Evolutionary conservation across 1,284 basidiomycete species (phyloP).

Genomic region (Moesziomyces antarcticus): DNA sequence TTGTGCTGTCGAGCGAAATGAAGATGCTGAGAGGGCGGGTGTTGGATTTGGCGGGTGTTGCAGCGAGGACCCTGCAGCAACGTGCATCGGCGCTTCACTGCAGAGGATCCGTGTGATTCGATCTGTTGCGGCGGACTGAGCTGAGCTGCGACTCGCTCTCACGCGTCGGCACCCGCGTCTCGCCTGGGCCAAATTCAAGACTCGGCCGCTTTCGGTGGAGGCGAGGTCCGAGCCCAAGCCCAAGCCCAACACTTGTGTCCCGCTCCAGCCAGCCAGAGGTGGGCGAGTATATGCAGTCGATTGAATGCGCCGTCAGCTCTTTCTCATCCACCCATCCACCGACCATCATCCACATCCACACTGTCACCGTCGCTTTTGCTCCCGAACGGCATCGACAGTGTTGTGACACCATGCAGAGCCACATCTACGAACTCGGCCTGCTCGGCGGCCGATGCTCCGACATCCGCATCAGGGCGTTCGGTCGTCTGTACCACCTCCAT

Average conservation of each 20-base stretch:
- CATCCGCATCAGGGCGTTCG: constrained; percentile 54
- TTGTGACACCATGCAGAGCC: constrained; percentile 31
- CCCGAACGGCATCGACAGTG: background rate
- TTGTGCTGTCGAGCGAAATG: background rate
- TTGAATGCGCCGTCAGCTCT: too few species aligned
- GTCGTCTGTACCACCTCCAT: constrained; percentile 56
- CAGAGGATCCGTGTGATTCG: too few species aligned
- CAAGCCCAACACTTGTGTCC: background rate
- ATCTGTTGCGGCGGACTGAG: background rate
- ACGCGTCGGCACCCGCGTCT: background rate
- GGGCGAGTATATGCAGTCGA: too few species aligned
- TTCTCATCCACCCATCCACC: too few species aligned
- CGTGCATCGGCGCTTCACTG: constrained; percentile 2
- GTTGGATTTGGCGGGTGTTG: background rate
- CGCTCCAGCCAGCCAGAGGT: too few species aligned
- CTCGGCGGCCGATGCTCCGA: constrained; percentile 53
- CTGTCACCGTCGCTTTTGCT: too few species aligned
- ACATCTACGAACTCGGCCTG: constrained; percentile 50
- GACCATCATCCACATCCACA: too few species aligned
- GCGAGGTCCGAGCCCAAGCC: too few species aligned
- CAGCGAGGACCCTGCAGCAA: constrained; percentile 19
- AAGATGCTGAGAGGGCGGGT: too few species aligned
- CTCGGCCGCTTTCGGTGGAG: background rate
- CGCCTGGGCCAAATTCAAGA: background rate
- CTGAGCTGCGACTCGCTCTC: background rate